phyloP scores from a whole-genome alignment of 805 yeast species.

The Maudiozyma serrabonitensis region DNA sequence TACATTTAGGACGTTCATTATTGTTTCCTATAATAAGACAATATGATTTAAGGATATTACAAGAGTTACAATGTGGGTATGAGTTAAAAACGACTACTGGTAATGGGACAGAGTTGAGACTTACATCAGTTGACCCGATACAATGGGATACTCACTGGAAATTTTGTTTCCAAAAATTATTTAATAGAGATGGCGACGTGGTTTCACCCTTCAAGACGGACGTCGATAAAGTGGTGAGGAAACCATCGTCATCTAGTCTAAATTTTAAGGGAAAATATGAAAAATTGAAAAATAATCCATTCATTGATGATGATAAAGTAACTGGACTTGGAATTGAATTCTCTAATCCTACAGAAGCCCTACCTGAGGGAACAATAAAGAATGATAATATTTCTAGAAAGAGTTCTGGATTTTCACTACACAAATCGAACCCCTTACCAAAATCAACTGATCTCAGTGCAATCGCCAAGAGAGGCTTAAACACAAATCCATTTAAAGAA shows the following conservation, averaged over 20 bases:
- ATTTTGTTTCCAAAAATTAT: conserved; percentile 10
- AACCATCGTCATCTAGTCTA: background rate
- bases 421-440: conserved; percentile 1
- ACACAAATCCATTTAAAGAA: background rate
- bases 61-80: conserved; percentile 4
- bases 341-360: background rate
- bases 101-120: conserved; percentile 9
- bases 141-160: conserved; percentile 24
- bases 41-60: conserved; percentile 12
- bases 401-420: conserved; percentile 1
- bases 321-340: background rate
- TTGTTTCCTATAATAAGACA: conserved; percentile 20
- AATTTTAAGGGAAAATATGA: background rate
- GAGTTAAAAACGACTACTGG: conserved; percentile 15
- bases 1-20: conserved; percentile 18
- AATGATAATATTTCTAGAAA: background rate
- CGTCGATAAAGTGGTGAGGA: background rate
- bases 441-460: background rate
- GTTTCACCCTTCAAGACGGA: background rate
- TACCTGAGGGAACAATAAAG: background rate
- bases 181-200: conserved; percentile 2
- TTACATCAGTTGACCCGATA: conserved; percentile 13
- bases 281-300: background rate
- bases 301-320: background rate
- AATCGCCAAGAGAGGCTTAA: no score